phyloP scores from a whole-genome alignment of 2,329 filamentous ascomycete species.

The Sporothrix brasiliensis region DNA sequence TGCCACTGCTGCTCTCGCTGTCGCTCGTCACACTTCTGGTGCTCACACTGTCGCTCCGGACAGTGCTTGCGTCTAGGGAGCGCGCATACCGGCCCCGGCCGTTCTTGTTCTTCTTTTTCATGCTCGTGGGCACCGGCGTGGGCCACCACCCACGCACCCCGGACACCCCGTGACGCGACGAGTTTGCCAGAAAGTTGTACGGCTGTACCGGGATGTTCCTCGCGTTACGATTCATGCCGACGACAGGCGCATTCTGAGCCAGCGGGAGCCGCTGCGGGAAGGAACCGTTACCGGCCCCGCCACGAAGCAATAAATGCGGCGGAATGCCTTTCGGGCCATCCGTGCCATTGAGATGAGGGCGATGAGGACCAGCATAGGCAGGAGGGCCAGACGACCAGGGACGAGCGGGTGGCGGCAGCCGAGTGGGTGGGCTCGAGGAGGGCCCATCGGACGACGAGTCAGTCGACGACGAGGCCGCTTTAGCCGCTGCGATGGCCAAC shows the following conservation, averaged over 20 bases:
- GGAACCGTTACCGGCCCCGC: too few species aligned
- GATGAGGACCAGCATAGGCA: too few species aligned
- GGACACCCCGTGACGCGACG: neutral
- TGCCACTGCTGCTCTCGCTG: neutral
- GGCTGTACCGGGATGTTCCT: conserved; percentile 7
- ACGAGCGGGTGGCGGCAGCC: too few species aligned
- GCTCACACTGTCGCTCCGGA: neutral
- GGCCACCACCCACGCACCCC: neutral
- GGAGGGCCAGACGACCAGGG: too few species aligned
- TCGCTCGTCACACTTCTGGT: neutral
- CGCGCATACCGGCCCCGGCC: neutral
- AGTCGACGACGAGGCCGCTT: neutral
- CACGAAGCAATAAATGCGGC: neutral
- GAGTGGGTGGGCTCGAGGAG: neutral
- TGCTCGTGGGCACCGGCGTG: neutral
- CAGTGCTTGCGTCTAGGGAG: neutral
- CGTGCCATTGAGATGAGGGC: too few species aligned
- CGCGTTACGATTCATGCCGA: neutral
- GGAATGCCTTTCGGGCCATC: neutral
- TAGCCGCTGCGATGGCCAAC: neutral
- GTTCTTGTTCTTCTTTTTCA: neutral
- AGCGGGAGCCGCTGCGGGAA: neutral
- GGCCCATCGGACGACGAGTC: neutral
- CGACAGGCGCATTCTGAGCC: neutral
- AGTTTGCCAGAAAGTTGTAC: conserved; percentile 6